Base-by-base conservation (phyloP, 1,139 yeast genomes). In the Candida labiduridarum region DNA sequence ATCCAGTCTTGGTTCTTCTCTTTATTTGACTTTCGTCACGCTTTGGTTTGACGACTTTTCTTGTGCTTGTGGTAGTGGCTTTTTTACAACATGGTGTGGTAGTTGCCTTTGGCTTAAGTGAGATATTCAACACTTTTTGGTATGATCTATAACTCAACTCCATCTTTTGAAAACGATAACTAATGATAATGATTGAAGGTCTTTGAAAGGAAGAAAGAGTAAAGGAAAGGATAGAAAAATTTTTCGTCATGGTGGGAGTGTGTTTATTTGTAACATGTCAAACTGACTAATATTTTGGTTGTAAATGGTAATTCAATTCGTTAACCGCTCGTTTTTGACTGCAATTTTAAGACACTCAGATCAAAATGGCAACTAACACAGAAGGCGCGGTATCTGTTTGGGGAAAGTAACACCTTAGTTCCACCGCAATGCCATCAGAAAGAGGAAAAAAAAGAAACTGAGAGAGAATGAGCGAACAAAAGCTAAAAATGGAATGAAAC, bases 1-100 rank as follows among this genome's bases (percentile, higher is more conserved):
- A 74, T 12, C 79, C 79, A 4, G 78, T 69, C 53, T 71, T 74
- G 31, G 78, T 72, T 64, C 79, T 68, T 51, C 59, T 68, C 54
- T 63, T 70, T 16, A 56, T 53, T 36, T 48, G 54, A 15, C 48
- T 46, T 16, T 50, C 52, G 43, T 59, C 57, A 2, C 58, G 55
- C 43, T 59, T 59, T 40, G 62, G 54, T 45, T 63, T 58, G 46
- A 52, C 50, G 39, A 57, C 59, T 46, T 58, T 60, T 52, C 56
- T 58, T 39, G 56, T 49, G 46, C 54, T 58, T 40, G 55, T 51
- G 44, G 12, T 38, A 11, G 53, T 51, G 36, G 53, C 44, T 44
- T 42, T 47, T 43, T 38, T 36, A 27, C 31, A 29, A 12, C 41
- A 46, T 9, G 43, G 22, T 19, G 27, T 35, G 44, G 30, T 4